Conservation (phyloP, 768 basidiomycete species). For the Myochromella boudieri region DNA sequence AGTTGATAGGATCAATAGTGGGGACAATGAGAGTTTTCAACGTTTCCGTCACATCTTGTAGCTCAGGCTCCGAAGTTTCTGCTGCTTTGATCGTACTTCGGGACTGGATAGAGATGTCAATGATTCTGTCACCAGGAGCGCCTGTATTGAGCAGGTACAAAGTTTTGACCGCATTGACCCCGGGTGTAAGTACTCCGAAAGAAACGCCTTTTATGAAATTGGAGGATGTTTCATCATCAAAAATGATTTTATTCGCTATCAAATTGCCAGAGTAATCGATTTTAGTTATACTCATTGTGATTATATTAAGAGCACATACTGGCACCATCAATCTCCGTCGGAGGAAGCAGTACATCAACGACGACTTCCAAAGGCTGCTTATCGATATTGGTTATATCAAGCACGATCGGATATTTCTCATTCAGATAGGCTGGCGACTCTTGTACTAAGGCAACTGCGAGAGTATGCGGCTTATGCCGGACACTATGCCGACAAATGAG, state of each 20-base stretch:
- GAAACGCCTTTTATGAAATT: conserved; percentile 72
- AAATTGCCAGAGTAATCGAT: not conserved
- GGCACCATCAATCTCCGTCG: conserved; percentile 71
- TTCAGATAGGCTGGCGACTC: conserved; percentile 73
- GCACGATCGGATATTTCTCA: conserved; percentile 73
- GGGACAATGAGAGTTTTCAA: conserved; percentile 68
- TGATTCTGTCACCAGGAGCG: conserved; percentile 63
- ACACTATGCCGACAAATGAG: conserved; percentile 41
- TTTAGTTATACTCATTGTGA: not conserved
- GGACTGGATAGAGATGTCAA: conserved; percentile 83
- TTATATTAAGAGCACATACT: conserved; percentile 40
- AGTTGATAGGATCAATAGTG: conserved; percentile 60
- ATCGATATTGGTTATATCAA: conserved; percentile 74
- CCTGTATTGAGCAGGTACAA: conserved; percentile 64
- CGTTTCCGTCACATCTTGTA: conserved; percentile 52
- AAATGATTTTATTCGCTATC: conserved; percentile 57
- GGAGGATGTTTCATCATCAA: conserved; percentile 65
- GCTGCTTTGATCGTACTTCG: conserved; percentile 32
- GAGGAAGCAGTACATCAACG: conserved; percentile 79
- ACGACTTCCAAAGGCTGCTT: conserved; percentile 64
- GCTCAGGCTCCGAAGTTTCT: conserved; percentile 23
- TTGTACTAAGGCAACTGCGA: conserved; percentile 58
- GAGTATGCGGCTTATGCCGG: conserved; percentile 57
- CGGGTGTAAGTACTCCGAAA: conserved; percentile 64
- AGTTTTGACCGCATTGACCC: conserved; percentile 57